Conservation (phyloP, 805 yeast genomes). For the Ogataea ramenticola region DNA sequence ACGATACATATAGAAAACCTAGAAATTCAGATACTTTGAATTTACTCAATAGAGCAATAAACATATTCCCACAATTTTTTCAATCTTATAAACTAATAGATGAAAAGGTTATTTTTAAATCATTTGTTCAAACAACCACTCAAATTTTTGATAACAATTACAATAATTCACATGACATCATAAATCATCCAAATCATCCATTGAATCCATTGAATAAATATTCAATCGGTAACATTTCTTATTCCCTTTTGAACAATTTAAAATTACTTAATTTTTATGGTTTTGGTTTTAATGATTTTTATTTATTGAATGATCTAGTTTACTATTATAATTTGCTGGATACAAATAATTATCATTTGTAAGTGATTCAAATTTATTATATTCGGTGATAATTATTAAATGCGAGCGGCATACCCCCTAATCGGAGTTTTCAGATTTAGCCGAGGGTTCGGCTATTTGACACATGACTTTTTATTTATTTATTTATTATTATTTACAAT, state of each 20-base stretch:
- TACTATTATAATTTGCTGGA: constrained; percentile 8
- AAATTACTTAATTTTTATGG: constrained; percentile 7
- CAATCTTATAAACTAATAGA: constrained; percentile 3
- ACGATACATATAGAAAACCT: constrained; percentile 10
- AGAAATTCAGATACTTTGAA: constrained; percentile 17
- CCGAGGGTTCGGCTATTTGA: no score
- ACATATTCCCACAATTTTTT: constrained; percentile 11
- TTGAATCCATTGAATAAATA: neutral
- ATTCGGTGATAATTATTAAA: no score
- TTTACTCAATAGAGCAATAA: constrained; percentile 8
- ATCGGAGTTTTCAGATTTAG: no score
- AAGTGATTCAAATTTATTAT: neutral
- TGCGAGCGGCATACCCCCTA: no score
- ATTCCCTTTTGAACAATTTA: no score
- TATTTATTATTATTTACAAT: no score
- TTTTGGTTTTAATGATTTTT: constrained; percentile 11
- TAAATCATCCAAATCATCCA: neutral
- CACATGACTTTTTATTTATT: no score
- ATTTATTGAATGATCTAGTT: constrained; percentile 9
- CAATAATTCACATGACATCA: neutral
- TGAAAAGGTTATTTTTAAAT: constrained; percentile 9
- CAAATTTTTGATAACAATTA: neutral
- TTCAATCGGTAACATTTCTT: neutral
- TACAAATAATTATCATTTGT: constrained; percentile 1
- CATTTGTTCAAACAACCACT: neutral